These are phyloP conservation scores for Nothopassalora personata DNA, from an alignment of 2,329 filamentous ascomycete species.

Conservation along the genomic window DNA sequence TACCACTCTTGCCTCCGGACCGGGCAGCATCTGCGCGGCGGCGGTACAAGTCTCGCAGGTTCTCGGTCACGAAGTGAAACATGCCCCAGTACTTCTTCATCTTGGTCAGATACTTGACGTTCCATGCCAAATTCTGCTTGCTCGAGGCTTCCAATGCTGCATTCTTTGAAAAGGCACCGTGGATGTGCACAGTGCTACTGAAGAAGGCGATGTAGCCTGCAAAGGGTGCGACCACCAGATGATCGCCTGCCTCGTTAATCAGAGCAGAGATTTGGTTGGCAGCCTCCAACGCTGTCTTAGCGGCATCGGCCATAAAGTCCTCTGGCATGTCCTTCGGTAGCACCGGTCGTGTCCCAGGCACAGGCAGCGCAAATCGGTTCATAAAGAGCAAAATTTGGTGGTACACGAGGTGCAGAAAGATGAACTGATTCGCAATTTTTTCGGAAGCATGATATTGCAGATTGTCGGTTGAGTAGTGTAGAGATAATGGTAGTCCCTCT, in stretches of 20 bases:
- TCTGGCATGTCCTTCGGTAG: constrained; percentile 64
- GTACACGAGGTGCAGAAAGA: constrained; percentile 84
- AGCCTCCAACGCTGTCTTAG: constrained; percentile 70
- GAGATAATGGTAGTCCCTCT: constrained; percentile 59
- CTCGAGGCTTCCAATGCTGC: constrained; percentile 66
- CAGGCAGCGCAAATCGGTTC: constrained; percentile 76
- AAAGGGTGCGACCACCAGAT: constrained; percentile 83
- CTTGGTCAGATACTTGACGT: constrained; percentile 82
- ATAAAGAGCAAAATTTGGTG: constrained; percentile 89
- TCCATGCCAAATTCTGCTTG: constrained; percentile 78
- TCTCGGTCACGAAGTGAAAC: constrained; percentile 95
- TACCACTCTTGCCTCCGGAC: constrained; percentile 48
- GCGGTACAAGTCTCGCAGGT: constrained; percentile 81
- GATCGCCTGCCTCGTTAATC: constrained; percentile 71
- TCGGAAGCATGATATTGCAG: constrained; percentile 78
- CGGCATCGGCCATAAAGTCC: constrained; percentile 70
- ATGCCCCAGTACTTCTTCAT: constrained; percentile 99
- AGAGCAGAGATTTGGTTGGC: constrained; percentile 83
- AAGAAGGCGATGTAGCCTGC: constrained; percentile 92
- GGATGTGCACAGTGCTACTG: constrained; percentile 89
- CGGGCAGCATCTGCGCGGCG: constrained; percentile 76
- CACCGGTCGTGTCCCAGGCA: constrained; percentile 53
- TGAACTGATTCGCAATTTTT: constrained; percentile 80
- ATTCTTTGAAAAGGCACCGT: constrained; percentile 84
- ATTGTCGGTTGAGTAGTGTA: constrained; percentile 77